Base-by-base conservation (phyloP, 768 basidiomycete genomes). In the Leccinum disarticulatum region DNA sequence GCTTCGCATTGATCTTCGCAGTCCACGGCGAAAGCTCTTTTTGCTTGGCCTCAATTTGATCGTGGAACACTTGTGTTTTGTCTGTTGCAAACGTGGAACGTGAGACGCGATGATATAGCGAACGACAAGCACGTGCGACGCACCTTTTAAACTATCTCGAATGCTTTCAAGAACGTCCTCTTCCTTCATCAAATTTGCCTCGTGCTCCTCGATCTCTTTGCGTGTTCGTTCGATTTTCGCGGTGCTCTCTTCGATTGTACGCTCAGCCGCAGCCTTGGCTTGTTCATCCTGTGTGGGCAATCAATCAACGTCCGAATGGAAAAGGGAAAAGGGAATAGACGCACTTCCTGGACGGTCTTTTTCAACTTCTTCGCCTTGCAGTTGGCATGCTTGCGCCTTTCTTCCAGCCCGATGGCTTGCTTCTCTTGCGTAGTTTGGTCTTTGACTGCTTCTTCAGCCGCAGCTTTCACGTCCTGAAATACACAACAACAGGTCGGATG, bases 11-110 rank as follows among this genome's bases (percentile, higher is more conserved):
- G 75, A 98, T 89, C 76, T 95, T 90, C 19, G 87, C 83, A 4
- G 86, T 89, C 95, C 96, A 98, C 0, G 97, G 97, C 66, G 95
- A 90, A 6, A 98, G 85, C 61, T 97, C 96, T 64, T 87, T 89
- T 76, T 99, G 97, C 66, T 96, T 92, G 13, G 73, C 80, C 70
- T 97, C 93, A 64, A 98, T 98, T 74, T 98, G 87, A 55, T 91
- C 87, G 60, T 96, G 90, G 78, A 95, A 97, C 3, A 85, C 87
- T 65, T 94, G 93, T 1, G 96, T 98, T 76, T 98, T 98, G 74
- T 93, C 96, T 98, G 30, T 48, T 15, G 14, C n/a, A 48, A n/a
- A 9, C n/a, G 57, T 85, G 9, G 72, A 33, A 77, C 65, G 58
- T 77, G 77, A 27, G n/a, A 11, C 6, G 46, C 14, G 0, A 1